These are phyloP conservation scores for Stagonosporopsis rhizophila DNA, from an alignment of 2,329 filamentous ascomycete genomes.

Conservation along the genomic window DNA sequence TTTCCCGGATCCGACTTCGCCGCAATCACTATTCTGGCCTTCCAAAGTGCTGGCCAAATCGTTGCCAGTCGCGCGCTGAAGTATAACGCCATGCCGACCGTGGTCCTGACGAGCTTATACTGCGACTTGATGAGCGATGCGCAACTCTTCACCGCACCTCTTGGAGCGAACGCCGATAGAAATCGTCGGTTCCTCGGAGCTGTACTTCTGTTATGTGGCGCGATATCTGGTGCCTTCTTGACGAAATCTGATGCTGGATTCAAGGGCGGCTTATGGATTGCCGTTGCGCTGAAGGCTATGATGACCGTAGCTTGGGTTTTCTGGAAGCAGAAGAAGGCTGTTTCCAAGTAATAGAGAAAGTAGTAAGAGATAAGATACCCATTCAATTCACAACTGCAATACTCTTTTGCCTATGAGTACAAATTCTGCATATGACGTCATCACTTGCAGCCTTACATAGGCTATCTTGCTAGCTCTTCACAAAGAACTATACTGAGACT, in stretches of 20 bases:
- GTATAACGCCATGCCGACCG: slow-evolving; percentile 62
- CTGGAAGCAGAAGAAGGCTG: slow-evolving; percentile 13
- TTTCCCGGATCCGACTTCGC: slow-evolving; percentile 51
- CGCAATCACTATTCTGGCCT: slow-evolving; percentile 54
- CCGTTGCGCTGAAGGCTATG: slow-evolving; percentile 5
- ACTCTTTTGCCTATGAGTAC: too few species aligned
- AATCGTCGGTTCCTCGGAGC: slow-evolving; percentile 58
- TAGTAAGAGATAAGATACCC: background rate
- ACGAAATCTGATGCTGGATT: slow-evolving; percentile 44
- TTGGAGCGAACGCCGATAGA: slow-evolving; percentile 57
- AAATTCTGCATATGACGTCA: background rate
- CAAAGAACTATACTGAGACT: too few species aligned
- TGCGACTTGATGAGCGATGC: slow-evolving; percentile 62
- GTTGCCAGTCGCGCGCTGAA: slow-evolving; percentile 58
- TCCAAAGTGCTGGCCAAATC: slow-evolving; percentile 63
- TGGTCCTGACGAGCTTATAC: slow-evolving; percentile 63
- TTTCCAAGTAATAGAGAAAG: background rate
- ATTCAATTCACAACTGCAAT: background rate
- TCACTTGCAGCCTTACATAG: background rate
- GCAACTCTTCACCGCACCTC: slow-evolving; percentile 51
- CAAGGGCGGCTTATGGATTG: slow-evolving; percentile 24
- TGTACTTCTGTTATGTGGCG: slow-evolving; percentile 57
- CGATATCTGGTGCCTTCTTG: slow-evolving; percentile 59
- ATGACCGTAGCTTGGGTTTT: slow-evolving; percentile 17
- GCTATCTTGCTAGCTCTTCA: too few species aligned